Evolutionary conservation across 148 eudicot genomes (phyloP).

Genomic region (Polygonum maritimum): DNA sequence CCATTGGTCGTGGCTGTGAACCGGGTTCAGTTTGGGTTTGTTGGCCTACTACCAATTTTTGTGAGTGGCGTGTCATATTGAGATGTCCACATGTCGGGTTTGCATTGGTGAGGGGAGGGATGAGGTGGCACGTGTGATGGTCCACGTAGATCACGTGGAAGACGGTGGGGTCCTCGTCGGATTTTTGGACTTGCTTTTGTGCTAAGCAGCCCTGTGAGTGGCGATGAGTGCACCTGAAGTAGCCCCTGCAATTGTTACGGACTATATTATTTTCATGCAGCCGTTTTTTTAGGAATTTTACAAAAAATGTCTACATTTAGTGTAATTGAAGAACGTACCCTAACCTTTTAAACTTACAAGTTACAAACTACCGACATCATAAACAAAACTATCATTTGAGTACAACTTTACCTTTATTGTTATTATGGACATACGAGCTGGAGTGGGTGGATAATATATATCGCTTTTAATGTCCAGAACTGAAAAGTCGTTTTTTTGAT

Average conservation of each 20-base stretch:
- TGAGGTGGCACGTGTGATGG: constrained; percentile 36
- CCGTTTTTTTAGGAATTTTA: too few relatives aligned
- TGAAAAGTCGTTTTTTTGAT: not conserved
- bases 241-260: constrained; percentile 23
- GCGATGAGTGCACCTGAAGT: constrained; percentile 89
- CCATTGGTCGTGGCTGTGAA: not conserved
- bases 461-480: not conserved
- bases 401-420: too few relatives aligned
- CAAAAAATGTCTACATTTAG: too few relatives aligned
- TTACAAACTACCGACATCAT: too few relatives aligned
- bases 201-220: constrained; percentile 50
- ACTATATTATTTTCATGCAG: not conserved
- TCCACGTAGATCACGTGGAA: constrained; percentile 75
- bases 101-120: too few relatives aligned
- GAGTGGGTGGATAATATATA: too few relatives aligned
- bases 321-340: too few relatives aligned
- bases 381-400: too few relatives aligned
- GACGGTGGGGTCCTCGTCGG: constrained; percentile 60
- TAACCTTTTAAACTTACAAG: too few relatives aligned
- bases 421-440: too few relatives aligned
- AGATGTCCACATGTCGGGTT: not conserved
- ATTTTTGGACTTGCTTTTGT: constrained; percentile 75
- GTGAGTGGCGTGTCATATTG: not conserved
- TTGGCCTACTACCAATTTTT: not conserved
- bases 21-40: not conserved